Percentiles rank a stretch among this genome's conserved stretches.
These are phyloP conservation scores for Bombardia bombarda DNA, from an alignment of 495 filamentous ascomycete genomes.

Conservation along the genomic window DNA sequence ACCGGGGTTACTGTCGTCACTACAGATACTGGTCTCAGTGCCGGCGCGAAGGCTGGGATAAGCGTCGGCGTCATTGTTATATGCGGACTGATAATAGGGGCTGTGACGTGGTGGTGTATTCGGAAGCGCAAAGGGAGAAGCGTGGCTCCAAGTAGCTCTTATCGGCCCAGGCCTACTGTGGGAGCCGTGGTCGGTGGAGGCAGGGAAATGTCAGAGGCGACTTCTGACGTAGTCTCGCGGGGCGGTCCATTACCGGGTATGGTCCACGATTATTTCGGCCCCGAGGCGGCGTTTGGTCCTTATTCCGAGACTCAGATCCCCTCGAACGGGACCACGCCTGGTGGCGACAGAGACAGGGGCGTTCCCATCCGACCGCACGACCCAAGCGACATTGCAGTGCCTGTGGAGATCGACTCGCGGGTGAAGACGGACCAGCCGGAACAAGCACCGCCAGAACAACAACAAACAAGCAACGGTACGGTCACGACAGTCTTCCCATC, in stretches of 20 bases:
- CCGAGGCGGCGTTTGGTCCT: slow-evolving; percentile 24
- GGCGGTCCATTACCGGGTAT: slow-evolving; percentile 14
- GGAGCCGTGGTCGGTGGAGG: slow-evolving; percentile 6
- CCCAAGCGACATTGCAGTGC: slow-evolving; percentile 23
- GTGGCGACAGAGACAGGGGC: slow-evolving; percentile 5
- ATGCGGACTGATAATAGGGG: slow-evolving; percentile 27
- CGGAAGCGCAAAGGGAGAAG: slow-evolving; percentile 17
- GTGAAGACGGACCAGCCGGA: background rate
- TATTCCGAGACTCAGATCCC: slow-evolving; percentile 19
- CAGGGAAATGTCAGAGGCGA: slow-evolving; percentile 20
- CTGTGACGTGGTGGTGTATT: slow-evolving; percentile 28
- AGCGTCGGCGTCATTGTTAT: slow-evolving; percentile 28
- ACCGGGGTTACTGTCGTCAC: slow-evolving; percentile 19
- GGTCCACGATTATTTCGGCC: slow-evolving; percentile 25
- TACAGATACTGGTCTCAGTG: slow-evolving; percentile 14
- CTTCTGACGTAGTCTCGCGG: slow-evolving; percentile 16
- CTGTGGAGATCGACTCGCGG: slow-evolving; percentile 27
- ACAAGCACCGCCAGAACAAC: background rate
- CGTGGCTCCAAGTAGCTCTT: slow-evolving; percentile 2
- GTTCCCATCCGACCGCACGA: slow-evolving; percentile 21
- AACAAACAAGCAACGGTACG: background rate
- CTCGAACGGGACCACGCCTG: slow-evolving; percentile 8
- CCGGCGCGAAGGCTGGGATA: slow-evolving; percentile 36
- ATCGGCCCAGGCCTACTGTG: slow-evolving; percentile 1
- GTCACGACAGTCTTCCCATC: no score